A percentile compares a stretch with the other conserved stretches of the same genome.
Conservation (phyloP, 345 rosid species). For the Bretschneidera sinensis region DNA sequence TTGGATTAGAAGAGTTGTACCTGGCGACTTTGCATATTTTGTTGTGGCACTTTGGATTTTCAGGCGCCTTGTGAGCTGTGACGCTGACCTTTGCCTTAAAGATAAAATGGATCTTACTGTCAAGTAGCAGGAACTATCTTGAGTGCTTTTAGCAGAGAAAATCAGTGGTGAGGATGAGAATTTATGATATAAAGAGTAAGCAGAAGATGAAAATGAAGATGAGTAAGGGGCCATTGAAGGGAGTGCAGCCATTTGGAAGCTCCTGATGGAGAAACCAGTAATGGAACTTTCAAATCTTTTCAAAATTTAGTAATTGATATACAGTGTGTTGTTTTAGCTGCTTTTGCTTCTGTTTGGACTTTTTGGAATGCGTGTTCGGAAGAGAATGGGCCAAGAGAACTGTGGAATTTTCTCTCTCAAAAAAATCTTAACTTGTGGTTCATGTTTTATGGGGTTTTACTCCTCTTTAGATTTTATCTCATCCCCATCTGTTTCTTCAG, state of each 20-base stretch:
- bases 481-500: conserved; percentile 10
- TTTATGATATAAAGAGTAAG: conserved; percentile 19
- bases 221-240: conserved; percentile 42
- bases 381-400: too few species aligned
- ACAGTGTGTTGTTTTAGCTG: conserved; percentile 12
- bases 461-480: conserved; percentile 26
- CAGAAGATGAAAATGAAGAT: conserved; percentile 30
- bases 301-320: not conserved
- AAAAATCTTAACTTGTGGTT: conserved; percentile 63
- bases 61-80: conserved; percentile 23
- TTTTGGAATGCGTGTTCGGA: not conserved
- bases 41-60: conserved; percentile 60
- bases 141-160: conserved; percentile 31
- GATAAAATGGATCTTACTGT: conserved; percentile 17
- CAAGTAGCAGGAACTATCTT: conserved; percentile 12
- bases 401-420: conserved; percentile 24
- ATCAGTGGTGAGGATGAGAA: conserved; percentile 33
- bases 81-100: conserved; percentile 16
- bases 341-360: conserved; percentile 4
- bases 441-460: conserved; percentile 9
- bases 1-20: conserved; percentile 30
- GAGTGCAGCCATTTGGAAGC: conserved; percentile 46
- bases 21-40: conserved; percentile 84
- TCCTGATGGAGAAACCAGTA: conserved; percentile 1
- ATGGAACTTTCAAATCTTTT: not conserved